Conservation (phyloP, 176 grass and related monocot species). For the Poa pratensis region DNA sequence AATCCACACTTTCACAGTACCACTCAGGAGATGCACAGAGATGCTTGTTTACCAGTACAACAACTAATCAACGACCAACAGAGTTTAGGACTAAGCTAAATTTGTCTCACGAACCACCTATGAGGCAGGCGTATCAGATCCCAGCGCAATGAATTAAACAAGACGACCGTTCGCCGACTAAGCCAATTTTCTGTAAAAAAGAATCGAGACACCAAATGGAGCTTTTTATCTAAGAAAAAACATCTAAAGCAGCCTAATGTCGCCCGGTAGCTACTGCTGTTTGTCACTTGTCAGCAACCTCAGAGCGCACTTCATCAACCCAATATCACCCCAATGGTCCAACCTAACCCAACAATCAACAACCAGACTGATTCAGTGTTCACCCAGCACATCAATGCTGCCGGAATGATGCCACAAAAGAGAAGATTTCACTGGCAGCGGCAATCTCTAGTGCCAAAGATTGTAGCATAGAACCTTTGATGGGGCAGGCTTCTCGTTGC, state of each 20-base stretch:
- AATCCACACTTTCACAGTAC: neutral
- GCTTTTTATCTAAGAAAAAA: conserved; percentile 4
- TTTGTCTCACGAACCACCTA: neutral
- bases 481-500: conserved; percentile 62
- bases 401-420: conserved; percentile 24
- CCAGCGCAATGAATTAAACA: neutral
- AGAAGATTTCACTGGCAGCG: neutral
- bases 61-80: neutral
- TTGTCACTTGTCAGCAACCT: conserved; percentile 19
- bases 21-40: neutral
- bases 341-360: conserved; percentile 22
- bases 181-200: conserved; percentile 17
- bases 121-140: neutral
- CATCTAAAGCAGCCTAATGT: conserved; percentile 8
- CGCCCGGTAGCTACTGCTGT: neutral
- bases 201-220: conserved; percentile 30
- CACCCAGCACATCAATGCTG: conserved; percentile 32
- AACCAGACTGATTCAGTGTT: conserved; percentile 18
- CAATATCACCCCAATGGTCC: conserved; percentile 6
- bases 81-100: neutral
- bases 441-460: conserved; percentile 57
- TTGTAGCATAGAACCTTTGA: conserved; percentile 55
- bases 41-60: neutral
- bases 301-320: conserved; percentile 6
- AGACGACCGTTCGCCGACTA: neutral